Evolutionary conservation across 2,329 filamentous ascomycete genomes (phyloP).

Genomic region (Thielaviopsis musarum): DNA sequence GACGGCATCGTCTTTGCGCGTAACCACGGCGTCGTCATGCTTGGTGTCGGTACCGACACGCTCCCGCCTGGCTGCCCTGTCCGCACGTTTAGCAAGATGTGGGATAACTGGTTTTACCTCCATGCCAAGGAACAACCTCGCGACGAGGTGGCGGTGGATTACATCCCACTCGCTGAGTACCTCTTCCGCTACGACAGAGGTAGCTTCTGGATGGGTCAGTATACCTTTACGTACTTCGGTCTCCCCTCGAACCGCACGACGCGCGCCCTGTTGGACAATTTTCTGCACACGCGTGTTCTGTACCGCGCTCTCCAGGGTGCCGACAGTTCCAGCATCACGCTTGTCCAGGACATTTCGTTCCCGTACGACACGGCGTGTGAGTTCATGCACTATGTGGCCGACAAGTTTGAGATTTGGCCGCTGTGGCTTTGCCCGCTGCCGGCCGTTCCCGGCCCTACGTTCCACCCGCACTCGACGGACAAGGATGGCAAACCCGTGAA

Average conservation of each 20-base stretch:
- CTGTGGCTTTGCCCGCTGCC: conserved; percentile 41
- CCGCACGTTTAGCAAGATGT: conserved; percentile 35
- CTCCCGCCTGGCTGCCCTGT: conserved; percentile 21
- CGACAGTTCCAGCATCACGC: conserved; percentile 39
- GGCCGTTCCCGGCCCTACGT: conserved; percentile 17
- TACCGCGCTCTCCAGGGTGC: conserved; percentile 49
- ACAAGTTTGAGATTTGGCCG: conserved; percentile 31
- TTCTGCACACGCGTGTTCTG: conserved; percentile 46
- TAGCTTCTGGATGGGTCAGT: conserved; percentile 48
- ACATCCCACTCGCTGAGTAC: conserved; percentile 47
- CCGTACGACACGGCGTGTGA: conserved; percentile 25
- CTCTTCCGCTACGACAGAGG: conserved; percentile 56
- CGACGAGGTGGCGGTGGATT: conserved; percentile 25
- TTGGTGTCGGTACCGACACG: conserved; percentile 37
- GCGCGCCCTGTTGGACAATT: conserved; percentile 41
- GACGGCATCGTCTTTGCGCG: conserved; percentile 50
- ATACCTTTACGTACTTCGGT: conserved; percentile 46
- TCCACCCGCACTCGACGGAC: conserved; percentile 20
- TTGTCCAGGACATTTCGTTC: conserved; percentile 47
- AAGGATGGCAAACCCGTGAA: conserved; percentile 2
- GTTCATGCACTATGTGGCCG: conserved; percentile 33
- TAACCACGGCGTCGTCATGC: conserved; percentile 39
- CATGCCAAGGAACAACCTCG: conserved; percentile 35
- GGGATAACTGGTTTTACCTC: conserved; percentile 60
- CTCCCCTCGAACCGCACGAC: conserved; percentile 49